Conservation (phyloP, 805 yeast genomes). For the Wilhelminamyces savonicus region DNA sequence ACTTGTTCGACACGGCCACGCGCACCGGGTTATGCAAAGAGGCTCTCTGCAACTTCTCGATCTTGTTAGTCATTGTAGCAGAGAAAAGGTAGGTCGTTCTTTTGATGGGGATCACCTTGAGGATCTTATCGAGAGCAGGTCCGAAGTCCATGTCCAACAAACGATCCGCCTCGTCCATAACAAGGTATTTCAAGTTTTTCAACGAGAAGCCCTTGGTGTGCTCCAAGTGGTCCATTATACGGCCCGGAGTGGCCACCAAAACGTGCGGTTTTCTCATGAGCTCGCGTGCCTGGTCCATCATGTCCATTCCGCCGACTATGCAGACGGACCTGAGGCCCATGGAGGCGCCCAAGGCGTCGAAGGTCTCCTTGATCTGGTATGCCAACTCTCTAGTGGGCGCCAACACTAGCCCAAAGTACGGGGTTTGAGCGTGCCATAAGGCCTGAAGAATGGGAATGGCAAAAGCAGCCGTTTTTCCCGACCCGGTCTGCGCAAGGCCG, state of each 20-base stretch:
- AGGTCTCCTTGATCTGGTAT: slow-evolving; percentile 86
- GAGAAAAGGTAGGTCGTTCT: slow-evolving; percentile 83
- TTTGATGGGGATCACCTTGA: slow-evolving; percentile 76
- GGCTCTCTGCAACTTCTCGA: slow-evolving; percentile 91
- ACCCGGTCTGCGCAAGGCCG: slow-evolving; percentile 96
- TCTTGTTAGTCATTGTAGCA: slow-evolving; percentile 96
- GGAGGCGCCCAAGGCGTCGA: slow-evolving; percentile 83
- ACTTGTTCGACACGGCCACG: slow-evolving; percentile 82
- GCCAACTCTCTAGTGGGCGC: slow-evolving; percentile 86
- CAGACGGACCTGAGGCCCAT: slow-evolving; percentile 92
- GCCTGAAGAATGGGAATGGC: slow-evolving; percentile 92
- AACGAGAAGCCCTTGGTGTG: slow-evolving; percentile 85
- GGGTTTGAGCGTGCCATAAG: slow-evolving; percentile 81
- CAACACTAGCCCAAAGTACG: slow-evolving; percentile 82
- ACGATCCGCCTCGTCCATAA: slow-evolving; percentile 97
- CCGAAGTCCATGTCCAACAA: slow-evolving; percentile 95
- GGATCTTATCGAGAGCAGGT: slow-evolving; percentile 82
- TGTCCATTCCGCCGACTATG: slow-evolving; percentile 96
- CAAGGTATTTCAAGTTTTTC: slow-evolving; percentile 71
- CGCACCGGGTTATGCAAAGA: slow-evolving; percentile 83
- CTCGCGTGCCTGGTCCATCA: slow-evolving; percentile 96
- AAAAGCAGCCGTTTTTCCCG: slow-evolving; percentile 98
- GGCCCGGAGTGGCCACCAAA: slow-evolving; percentile 92
- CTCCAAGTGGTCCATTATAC: slow-evolving; percentile 89
- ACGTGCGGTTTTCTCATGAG: slow-evolving; percentile 91